phyloP scores from a whole-genome alignment of 2,329 filamentous ascomycete genomes.

The Aspergillus chevalieri region DNA sequence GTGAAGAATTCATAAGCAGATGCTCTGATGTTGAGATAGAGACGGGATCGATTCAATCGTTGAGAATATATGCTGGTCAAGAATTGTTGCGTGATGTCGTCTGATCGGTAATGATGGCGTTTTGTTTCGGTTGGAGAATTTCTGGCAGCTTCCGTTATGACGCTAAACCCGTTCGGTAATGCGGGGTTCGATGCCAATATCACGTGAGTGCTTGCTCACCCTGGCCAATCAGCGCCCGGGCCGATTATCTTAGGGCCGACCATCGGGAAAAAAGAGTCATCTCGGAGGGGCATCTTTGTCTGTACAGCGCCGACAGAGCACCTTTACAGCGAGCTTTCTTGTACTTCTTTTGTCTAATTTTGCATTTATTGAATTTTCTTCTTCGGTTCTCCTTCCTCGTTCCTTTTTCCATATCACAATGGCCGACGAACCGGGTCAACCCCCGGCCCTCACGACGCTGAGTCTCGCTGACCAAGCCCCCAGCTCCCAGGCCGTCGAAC shows the following conservation, averaged over 20 bases:
- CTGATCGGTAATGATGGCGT: conserved; percentile 3
- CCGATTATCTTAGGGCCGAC: background rate
- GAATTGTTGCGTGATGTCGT: conserved; percentile 1
- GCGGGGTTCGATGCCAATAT: conserved; percentile 12
- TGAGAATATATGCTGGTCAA: conserved; percentile 1
- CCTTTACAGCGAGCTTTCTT: background rate
- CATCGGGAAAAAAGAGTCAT: background rate
- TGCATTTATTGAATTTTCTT: background rate
- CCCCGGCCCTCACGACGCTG: conserved; percentile 31
- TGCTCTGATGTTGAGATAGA: background rate
- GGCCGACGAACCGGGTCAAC: conserved; percentile 35
- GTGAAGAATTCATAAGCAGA: conserved; percentile 23
- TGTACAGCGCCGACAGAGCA: background rate
- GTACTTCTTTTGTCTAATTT: background rate
- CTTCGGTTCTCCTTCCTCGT: background rate
- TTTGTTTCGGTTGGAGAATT: conserved; percentile 11
- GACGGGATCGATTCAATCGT: background rate
- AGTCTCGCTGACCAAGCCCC: conserved; percentile 26
- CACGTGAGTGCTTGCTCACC: conserved; percentile 6
- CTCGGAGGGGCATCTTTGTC: background rate
- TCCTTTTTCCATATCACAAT: conserved; percentile 1
- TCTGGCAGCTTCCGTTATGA: conserved; percentile 13
- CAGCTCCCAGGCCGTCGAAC: conserved; percentile 23
- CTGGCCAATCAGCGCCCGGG: background rate
- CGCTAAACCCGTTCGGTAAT: conserved; percentile 14